Base-by-base conservation (phyloP, 257 asterid genomes). In the Ligustrum vulgare region DNA sequence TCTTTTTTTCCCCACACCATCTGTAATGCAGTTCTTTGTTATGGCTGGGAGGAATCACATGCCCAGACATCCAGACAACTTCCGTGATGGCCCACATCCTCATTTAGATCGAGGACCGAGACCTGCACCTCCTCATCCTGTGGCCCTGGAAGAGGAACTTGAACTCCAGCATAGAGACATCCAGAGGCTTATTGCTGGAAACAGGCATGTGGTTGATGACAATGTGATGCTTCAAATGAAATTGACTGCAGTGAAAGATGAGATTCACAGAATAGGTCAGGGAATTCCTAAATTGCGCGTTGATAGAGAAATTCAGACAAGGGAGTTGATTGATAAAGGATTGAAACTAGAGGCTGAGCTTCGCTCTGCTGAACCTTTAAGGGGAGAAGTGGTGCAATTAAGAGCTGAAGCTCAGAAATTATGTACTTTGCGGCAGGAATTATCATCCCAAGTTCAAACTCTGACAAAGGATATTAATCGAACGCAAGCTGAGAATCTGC, bases 171-270 rank as follows among this genome's bases (percentile, higher is more conserved):
- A 83, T 13, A 85, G 97, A 83, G 98, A 94, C 72, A 86, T 92
- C 25, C 92, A 91, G 71, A 81, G 90, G 79, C 90, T 92, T 64
- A 77, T 83, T 67, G 72, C 87, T 31, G 97, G 90, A 23, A 94
- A 92, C 75, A 77, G 97, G 37, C 92, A 78, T 8, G 89, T 92
- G 78, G 72, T 94, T 63, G 97, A 91, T 64, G 98, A 89, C 72
- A 95, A 95, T 70, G 89, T 91, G 76, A 87, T 84, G 89, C 94
- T 95, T 67, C 94, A 95, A 69, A 84, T 98, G 80, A 97, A 95
- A 77, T 73, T 93, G 70, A 56, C 84, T 36, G 92, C 94, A 28
- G 85, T 90, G 37, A 95, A 93, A 83, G 99, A 91, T 39, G 98
- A 95, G 84, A 87, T 93, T 31, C 91, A 74, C 79, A 83, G 96